Percentiles rank a stretch among this genome's conserved stretches.
These are phyloP conservation scores for cucumber (Cucumis sativus) DNA, from an alignment of 306 rosid species.

Conservation along the genomic window DNA sequence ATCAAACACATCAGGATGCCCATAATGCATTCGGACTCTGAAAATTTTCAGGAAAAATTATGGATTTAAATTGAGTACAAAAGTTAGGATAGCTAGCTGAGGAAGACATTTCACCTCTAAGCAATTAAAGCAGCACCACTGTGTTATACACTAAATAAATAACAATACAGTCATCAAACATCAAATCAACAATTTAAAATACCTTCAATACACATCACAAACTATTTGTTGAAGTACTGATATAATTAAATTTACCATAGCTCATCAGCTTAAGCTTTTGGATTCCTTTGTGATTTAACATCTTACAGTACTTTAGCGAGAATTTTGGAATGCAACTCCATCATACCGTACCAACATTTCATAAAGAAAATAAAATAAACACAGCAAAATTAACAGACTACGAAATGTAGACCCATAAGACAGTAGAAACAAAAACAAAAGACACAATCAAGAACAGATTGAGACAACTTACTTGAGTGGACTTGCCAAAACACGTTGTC, in stretches of 20 bases:
- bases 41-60: conserved; percentile 4
- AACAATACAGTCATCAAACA: background rate
- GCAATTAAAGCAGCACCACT: background rate
- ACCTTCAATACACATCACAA: background rate
- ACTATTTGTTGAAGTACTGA: background rate
- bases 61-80: background rate
- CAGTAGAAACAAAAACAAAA: too few relatives aligned
- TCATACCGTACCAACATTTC: background rate
- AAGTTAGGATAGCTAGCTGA: background rate
- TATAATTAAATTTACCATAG: background rate
- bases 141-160: background rate
- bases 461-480: conserved; percentile 77
- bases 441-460: background rate
- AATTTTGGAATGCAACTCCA: background rate
- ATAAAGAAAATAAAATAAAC: too few relatives aligned
- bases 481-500: conserved; percentile 76
- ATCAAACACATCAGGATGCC: conserved; percentile 97
- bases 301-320: background rate
- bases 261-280: background rate
- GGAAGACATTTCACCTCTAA: background rate
- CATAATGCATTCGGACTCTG: conserved; percentile 99
- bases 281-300: background rate
- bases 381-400: too few relatives aligned
- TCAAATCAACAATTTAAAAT: background rate
- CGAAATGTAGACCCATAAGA: too few relatives aligned